Evolutionary conservation across 129 eudicot genomes (phyloP).

Genomic region (Flaveria linearis): DNA sequence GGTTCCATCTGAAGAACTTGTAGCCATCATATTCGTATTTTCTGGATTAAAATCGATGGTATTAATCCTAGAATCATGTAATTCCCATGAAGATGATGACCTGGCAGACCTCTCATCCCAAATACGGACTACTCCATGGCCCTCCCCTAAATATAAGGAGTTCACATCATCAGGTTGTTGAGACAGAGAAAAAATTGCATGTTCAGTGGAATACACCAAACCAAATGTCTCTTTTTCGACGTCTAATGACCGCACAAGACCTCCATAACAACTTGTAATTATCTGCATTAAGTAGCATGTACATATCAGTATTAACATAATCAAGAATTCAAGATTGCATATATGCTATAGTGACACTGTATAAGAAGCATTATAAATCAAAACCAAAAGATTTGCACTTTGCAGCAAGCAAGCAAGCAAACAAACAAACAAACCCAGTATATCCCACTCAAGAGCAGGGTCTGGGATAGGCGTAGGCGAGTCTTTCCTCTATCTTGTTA

Average conservation of each 20-base stretch:
- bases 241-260: constrained; percentile 73
- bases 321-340: background rate
- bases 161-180: constrained; percentile 55
- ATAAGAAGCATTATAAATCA: background rate
- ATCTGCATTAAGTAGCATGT: constrained; percentile 49
- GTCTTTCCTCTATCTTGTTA: too few relatives aligned
- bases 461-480: too few relatives aligned
- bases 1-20: constrained; percentile 78
- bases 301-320: background rate
- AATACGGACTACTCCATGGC: constrained; percentile 49
- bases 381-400: background rate
- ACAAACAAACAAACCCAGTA: too few relatives aligned
- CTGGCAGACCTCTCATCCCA: constrained; percentile 69
- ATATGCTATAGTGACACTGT: background rate
- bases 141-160: constrained; percentile 67
- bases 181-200: constrained; percentile 53
- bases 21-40: constrained; percentile 69
- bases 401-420: too few relatives aligned
- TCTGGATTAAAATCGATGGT: constrained; percentile 65
- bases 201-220: constrained; percentile 45
- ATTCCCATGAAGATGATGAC: constrained; percentile 46
- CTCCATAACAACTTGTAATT: constrained; percentile 70
- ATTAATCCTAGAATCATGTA: constrained; percentile 69
- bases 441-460: too few relatives aligned
- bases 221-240: constrained; percentile 72